Evolutionary conservation across 2,329 filamentous ascomycete species (phyloP).

Genomic region (Massarina eburnea): DNA sequence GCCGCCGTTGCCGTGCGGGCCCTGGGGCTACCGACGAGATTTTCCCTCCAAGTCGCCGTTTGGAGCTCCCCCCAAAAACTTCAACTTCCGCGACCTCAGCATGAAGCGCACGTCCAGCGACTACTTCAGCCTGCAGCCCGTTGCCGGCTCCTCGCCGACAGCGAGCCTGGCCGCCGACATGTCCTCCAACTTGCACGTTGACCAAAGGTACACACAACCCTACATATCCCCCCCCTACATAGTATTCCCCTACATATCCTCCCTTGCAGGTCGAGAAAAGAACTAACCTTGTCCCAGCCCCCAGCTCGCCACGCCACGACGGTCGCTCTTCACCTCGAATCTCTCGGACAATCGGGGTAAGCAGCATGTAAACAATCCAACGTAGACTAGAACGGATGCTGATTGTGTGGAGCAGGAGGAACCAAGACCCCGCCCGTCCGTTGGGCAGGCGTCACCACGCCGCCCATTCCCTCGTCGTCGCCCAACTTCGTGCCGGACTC

Average conservation of each 20-base stretch:
- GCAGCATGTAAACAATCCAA: constrained; percentile 23
- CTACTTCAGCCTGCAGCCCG: constrained; percentile 79
- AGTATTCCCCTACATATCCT: constrained; percentile 30
- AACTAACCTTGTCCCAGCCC: constrained; percentile 62
- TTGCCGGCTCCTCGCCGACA: constrained; percentile 85
- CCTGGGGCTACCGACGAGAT: constrained; percentile 64
- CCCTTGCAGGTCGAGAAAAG: constrained; percentile 8
- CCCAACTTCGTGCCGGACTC: constrained; percentile 70
- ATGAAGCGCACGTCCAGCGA: constrained; percentile 71
- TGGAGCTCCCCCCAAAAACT: constrained; percentile 60
- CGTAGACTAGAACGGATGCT: constrained; percentile 27
- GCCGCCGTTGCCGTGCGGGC: constrained; percentile 58
- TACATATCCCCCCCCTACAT: constrained; percentile 31
- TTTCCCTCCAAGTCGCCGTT: constrained; percentile 56
- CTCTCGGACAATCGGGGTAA: constrained; percentile 66
- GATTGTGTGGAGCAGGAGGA: constrained; percentile 39
- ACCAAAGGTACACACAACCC: constrained; percentile 77
- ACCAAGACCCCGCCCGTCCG: constrained; percentile 49
- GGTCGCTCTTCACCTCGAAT: constrained; percentile 78
- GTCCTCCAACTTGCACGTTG: constrained; percentile 95
- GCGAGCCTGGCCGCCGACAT: constrained; percentile 89
- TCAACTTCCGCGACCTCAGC: constrained; percentile 75
- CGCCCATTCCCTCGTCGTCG: constrained; percentile 81
- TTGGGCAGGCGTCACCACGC: constrained; percentile 74
- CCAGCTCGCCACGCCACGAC: constrained; percentile 77